Conservation (phyloP, 345 rosid species). For the Eucalyptus regnans region DNA sequence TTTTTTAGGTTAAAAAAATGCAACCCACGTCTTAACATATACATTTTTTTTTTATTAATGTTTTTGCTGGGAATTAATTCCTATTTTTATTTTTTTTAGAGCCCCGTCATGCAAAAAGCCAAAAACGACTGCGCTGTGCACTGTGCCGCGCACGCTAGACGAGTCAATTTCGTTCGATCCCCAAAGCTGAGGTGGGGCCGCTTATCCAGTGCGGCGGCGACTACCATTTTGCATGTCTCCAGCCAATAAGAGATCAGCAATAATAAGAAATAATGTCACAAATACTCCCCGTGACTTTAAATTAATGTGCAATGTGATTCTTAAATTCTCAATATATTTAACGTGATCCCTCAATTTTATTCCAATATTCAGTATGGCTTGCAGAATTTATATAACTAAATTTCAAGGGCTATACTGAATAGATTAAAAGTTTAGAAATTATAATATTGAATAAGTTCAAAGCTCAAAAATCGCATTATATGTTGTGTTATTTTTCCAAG, state of each 20-base stretch:
- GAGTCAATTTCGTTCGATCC: not conserved
- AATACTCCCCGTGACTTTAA: too few species aligned
- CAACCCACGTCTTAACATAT: not conserved
- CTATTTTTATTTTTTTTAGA: not conserved
- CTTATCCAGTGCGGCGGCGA: not conserved
- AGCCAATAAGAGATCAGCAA: not conserved
- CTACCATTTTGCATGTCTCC: not conserved
- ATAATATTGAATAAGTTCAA: too few species aligned
- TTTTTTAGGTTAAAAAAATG: not conserved
- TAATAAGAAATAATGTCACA: not conserved
- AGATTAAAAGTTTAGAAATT: rapidly evolving
- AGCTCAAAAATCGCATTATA: rapidly evolving
- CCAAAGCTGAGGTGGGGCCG: not conserved
- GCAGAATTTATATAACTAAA: too few species aligned
- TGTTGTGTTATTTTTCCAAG: rapidly evolving
- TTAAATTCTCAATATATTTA: rapidly evolving
- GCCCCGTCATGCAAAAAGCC: not conserved
- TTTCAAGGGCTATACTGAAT: rapidly evolving
- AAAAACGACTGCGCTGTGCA: not conserved
- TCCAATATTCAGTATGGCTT: rapidly evolving
- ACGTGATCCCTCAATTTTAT: rapidly evolving
- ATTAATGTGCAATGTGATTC: rapidly evolving
- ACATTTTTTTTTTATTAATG: not conserved
- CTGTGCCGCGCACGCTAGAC: not conserved
- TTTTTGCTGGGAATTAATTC: not conserved